A percentile compares a stretch with the other conserved stretches of the same genome.
Conservation (phyloP, 495 filamentous ascomycete species). For the Lentithecium fluviatile region DNA sequence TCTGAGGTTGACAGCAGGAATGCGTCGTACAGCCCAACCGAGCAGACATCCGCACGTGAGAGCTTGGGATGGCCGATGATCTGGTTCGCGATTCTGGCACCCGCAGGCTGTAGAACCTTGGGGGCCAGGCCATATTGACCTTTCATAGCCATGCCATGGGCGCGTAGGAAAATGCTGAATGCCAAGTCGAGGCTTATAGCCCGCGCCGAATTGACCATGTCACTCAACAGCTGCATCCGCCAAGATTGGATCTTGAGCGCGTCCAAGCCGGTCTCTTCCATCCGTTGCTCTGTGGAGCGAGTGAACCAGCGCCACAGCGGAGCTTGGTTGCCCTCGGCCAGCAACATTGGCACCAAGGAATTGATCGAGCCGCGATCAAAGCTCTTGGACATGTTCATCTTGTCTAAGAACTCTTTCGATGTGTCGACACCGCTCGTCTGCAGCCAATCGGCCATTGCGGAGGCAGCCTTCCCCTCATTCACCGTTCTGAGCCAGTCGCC, state of each 20-base stretch:
- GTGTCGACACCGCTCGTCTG: constrained; percentile 21
- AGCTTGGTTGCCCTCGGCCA: constrained; percentile 10
- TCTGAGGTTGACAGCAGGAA: constrained; percentile 2
- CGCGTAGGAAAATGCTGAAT: constrained; percentile 14
- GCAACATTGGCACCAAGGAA: constrained; percentile 5
- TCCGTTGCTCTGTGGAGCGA: background rate
- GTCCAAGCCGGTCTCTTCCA: constrained; percentile 10
- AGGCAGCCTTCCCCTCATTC: background rate
- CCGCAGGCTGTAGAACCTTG: constrained; percentile 3
- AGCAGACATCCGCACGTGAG: background rate
- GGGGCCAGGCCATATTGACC: background rate
- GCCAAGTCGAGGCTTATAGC: background rate
- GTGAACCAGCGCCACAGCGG: constrained; percentile 27
- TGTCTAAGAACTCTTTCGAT: constrained; percentile 11
- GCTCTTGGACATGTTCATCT: background rate
- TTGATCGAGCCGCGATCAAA: too few species aligned
- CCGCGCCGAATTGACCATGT: background rate
- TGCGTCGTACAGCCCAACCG: constrained; percentile 7
- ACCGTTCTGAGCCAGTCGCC: background rate
- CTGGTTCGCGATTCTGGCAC: constrained; percentile 5
- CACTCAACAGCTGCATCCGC: constrained; percentile 2
- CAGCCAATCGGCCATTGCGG: constrained; percentile 25
- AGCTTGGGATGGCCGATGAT: constrained; percentile 6
- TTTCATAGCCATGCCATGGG: background rate
- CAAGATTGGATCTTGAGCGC: background rate